Evolutionary conservation across 2,329 filamentous ascomycete genomes (phyloP).

Genomic region (Aspergillus neotritici): DNA sequence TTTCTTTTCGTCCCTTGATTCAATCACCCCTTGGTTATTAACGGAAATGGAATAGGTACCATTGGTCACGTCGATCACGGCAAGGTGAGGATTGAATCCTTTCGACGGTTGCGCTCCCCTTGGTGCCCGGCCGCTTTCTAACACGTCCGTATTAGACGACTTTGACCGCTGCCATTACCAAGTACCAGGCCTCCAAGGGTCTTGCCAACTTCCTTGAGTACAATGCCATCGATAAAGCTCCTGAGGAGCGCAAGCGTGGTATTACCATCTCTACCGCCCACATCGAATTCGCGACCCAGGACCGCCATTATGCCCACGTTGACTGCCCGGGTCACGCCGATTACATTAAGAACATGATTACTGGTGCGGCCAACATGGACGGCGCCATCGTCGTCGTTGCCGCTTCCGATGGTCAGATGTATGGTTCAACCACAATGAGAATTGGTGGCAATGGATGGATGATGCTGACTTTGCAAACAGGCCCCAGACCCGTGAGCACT

Average conservation of each 20-base stretch:
- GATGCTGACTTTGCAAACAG: slow-evolving; percentile 33
- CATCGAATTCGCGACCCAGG: slow-evolving; percentile 95
- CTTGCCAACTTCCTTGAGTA: slow-evolving; percentile 94
- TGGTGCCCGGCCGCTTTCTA: slow-evolving; percentile 7
- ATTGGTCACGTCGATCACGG: slow-evolving; percentile 99
- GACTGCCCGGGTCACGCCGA: slow-evolving; percentile 99
- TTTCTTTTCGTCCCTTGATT: neutral
- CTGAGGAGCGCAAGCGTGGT: slow-evolving; percentile 98
- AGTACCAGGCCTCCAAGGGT: slow-evolving; percentile 93
- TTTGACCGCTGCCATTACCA: slow-evolving; percentile 96
- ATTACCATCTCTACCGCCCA: slow-evolving; percentile 98
- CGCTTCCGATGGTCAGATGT: slow-evolving; percentile 97
- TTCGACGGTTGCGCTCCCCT: slow-evolving; percentile 2
- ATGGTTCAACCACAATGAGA: slow-evolving; percentile 19
- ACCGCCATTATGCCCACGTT: slow-evolving; percentile 97
- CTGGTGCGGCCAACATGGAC: slow-evolving; percentile 98
- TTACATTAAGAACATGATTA: slow-evolving; percentile 99
- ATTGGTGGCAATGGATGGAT: neutral
- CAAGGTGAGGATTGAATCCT: slow-evolving; percentile 60
- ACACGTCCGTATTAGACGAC: slow-evolving; percentile 63
- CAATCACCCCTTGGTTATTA: neutral
- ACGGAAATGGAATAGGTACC: slow-evolving; percentile 55
- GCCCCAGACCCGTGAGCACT: slow-evolving; percentile 96
- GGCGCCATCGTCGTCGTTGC: slow-evolving; percentile 98
- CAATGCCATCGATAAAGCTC: slow-evolving; percentile 96